Conservation (phyloP, 2,329 filamentous ascomycete species). For the Cryphonectria nitschkei region DNA sequence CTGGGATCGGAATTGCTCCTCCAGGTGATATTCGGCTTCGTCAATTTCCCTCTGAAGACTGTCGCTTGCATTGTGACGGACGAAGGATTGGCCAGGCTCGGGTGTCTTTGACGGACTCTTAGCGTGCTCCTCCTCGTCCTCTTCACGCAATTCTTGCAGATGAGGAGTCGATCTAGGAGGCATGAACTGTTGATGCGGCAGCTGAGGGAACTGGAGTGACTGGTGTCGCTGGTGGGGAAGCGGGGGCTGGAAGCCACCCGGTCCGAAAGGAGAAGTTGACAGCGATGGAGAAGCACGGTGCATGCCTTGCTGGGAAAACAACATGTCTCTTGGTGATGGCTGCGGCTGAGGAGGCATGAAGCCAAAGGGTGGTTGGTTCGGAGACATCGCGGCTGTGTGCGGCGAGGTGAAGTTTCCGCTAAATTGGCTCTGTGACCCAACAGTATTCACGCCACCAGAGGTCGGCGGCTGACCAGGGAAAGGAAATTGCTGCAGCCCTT, state of each 20-base stretch:
- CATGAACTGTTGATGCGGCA: constrained; percentile 61
- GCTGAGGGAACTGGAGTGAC: constrained; percentile 60
- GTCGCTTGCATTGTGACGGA: constrained; percentile 72
- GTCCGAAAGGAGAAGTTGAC: constrained; percentile 62
- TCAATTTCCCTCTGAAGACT: constrained; percentile 84
- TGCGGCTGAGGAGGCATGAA: constrained; percentile 66
- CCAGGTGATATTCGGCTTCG: constrained; percentile 82
- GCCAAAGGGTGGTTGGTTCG: constrained; percentile 46
- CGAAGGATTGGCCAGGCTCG: constrained; percentile 49
- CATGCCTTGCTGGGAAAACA: constrained; percentile 56
- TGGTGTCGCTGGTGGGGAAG: constrained; percentile 61
- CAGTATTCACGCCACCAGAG: constrained; percentile 56
- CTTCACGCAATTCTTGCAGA: constrained; percentile 74
- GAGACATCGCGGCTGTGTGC: constrained; percentile 71
- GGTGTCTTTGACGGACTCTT: constrained; percentile 60
- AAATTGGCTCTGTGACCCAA: constrained; percentile 75
- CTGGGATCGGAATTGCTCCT: constrained; percentile 77
- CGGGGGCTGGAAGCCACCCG: constrained; percentile 51
- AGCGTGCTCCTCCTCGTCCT: constrained; percentile 63
- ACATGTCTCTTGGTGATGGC: constrained; percentile 59
- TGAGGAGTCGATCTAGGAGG: constrained; percentile 62
- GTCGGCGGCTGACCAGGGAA: constrained; percentile 67
- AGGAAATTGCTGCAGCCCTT: constrained; percentile 57
- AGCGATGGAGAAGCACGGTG: constrained; percentile 68
- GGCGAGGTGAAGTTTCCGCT: constrained; percentile 68